Evolutionary conservation across 179 eudicot species (phyloP).

Genomic region (Gypsophila paniculata): DNA sequence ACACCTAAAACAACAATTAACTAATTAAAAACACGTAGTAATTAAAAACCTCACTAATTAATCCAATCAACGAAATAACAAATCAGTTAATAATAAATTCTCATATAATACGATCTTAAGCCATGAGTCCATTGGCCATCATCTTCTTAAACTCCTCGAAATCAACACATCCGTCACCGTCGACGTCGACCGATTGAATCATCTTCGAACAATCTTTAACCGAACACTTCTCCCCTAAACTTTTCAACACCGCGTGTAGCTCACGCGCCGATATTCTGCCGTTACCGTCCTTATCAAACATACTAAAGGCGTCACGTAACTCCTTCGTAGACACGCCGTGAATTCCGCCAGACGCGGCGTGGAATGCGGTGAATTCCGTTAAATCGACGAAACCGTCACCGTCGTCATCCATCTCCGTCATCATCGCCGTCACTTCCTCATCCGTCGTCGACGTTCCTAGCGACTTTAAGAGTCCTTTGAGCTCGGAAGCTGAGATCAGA

Average conservation of each 20-base stretch:
- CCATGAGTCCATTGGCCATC: slow-evolving; percentile 29
- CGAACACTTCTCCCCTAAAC: slow-evolving; percentile 40
- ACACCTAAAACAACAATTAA: no score
- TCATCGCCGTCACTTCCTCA: slow-evolving; percentile 38
- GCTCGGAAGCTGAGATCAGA: slow-evolving; percentile 33
- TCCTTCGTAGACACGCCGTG: slow-evolving; percentile 23
- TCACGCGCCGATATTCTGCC: slow-evolving; percentile 42
- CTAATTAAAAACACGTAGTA: no score
- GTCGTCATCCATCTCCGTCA: slow-evolving; percentile 44
- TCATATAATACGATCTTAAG: background rate
- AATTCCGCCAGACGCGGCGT: slow-evolving; percentile 32
- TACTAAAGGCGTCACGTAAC: slow-evolving; percentile 32
- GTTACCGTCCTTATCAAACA: slow-evolving; percentile 46
- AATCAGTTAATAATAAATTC: no score
- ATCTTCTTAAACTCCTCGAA: slow-evolving; percentile 53
- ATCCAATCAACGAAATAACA: background rate
- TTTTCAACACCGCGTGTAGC: slow-evolving; percentile 34
- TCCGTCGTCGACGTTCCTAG: slow-evolving; percentile 37
- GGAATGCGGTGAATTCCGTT: slow-evolving; percentile 33
- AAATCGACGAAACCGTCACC: slow-evolving; percentile 45
- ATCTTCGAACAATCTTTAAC: slow-evolving; percentile 36
- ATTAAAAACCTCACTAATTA: no score
- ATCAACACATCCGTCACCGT: slow-evolving; percentile 44
- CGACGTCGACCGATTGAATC: slow-evolving; percentile 37
- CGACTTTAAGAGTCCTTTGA: slow-evolving; percentile 23